These are phyloP conservation scores for Ophiorrhiza pumila DNA, from an alignment of 257 asterid species.

Conservation along the genomic window DNA sequence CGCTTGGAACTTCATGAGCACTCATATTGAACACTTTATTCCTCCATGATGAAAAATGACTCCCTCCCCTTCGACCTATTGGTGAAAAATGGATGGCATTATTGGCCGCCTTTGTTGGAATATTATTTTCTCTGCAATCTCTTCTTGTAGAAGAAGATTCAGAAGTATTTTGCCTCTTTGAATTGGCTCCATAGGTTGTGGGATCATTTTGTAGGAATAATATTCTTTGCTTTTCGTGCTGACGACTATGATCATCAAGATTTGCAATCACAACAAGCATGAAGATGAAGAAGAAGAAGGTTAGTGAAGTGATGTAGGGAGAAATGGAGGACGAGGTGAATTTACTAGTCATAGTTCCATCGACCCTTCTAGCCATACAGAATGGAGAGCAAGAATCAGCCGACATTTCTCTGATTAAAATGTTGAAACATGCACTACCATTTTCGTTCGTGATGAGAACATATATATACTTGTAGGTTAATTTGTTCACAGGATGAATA, in stretches of 20 bases:
- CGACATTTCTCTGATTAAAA: background rate
- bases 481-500: background rate
- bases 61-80: constrained; percentile 22
- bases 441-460: background rate
- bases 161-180: constrained; percentile 1
- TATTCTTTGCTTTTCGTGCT: background rate
- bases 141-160: constrained; percentile 5
- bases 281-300: constrained; percentile 19
- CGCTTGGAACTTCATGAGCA: constrained; percentile 77
- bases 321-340: constrained; percentile 10
- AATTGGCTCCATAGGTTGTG: background rate
- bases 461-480: background rate
- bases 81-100: constrained; percentile 7
- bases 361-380: constrained; percentile 22
- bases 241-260: constrained; percentile 2
- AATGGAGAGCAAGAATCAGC: background rate
- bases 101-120: constrained; percentile 1
- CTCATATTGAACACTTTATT: constrained; percentile 30
- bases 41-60: constrained; percentile 19
- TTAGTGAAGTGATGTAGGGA: constrained; percentile 15
- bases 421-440: constrained; percentile 6
- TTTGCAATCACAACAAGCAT: constrained; percentile 17
- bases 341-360: constrained; percentile 14
- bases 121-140: background rate
- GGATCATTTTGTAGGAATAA: background rate